A percentile compares a stretch with the other conserved stretches of the same genome.
These are phyloP conservation scores for Jamesozyma spencerorum DNA, from an alignment of 805 yeast species.

Conservation along the genomic window DNA sequence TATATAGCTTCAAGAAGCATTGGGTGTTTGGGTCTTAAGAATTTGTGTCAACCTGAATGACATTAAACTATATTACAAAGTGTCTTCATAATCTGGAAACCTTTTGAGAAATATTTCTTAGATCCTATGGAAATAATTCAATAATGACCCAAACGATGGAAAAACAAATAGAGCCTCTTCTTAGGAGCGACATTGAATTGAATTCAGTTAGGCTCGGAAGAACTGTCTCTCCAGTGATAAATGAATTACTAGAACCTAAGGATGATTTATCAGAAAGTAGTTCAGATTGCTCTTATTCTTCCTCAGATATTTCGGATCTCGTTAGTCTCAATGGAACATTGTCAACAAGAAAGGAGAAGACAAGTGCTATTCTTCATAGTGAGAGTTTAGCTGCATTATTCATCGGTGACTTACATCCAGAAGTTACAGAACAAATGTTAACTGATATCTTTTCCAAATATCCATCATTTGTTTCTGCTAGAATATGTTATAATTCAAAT, in stretches of 20 bases:
- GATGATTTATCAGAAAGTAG: not conserved
- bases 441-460: conserved; percentile 35
- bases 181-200: too few relatives aligned
- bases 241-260: not conserved
- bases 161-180: too few relatives aligned
- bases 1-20: too few relatives aligned
- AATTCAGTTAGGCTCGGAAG: too few relatives aligned
- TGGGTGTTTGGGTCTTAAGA: too few relatives aligned
- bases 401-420: conserved; percentile 51
- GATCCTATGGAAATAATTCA: too few relatives aligned
- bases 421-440: conserved; percentile 42
- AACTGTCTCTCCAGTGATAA: too few relatives aligned
- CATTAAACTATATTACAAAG: too few relatives aligned
- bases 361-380: conserved; percentile 6
- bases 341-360: not conserved
- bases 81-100: too few relatives aligned
- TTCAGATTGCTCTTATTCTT: not conserved
- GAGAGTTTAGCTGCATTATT: conserved; percentile 34
- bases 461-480: conserved; percentile 46
- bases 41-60: too few relatives aligned
- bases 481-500: conserved; percentile 47
- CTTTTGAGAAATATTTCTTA: too few relatives aligned
- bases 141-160: too few relatives aligned
- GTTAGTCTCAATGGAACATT: conserved; percentile 3
- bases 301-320: conserved; percentile 8